phyloP scores from a whole-genome alignment of 2,329 filamentous ascomycete genomes.

The Penicillium sp. region DNA sequence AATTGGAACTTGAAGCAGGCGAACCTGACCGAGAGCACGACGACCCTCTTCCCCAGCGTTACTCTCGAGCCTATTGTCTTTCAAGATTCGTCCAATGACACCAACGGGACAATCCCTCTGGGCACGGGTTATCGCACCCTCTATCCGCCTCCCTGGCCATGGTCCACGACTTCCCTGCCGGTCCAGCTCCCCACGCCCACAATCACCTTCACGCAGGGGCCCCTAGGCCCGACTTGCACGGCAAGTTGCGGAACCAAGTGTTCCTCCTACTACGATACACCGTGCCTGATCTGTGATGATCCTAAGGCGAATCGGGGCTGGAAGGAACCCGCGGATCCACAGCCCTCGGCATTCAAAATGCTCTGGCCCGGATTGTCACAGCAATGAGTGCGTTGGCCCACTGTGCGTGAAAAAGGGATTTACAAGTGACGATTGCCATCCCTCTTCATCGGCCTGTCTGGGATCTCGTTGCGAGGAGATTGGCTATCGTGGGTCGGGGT shows the following conservation, averaged over 20 bases:
- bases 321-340: conserved; percentile 14
- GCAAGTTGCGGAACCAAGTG: conserved; percentile 17
- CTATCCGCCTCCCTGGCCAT: conserved; percentile 19
- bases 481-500: conserved; percentile 13
- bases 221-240: conserved; percentile 15
- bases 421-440: conserved; percentile 15
- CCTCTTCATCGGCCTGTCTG: conserved; percentile 6
- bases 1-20: conserved; percentile 17
- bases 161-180: conserved; percentile 10
- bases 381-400: conserved; percentile 7
- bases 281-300: conserved; percentile 6
- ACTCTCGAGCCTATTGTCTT: conserved; percentile 12
- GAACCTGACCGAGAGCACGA: conserved; percentile 1
- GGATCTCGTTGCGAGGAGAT: conserved; percentile 12
- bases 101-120: no score
- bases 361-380: conserved; percentile 13
- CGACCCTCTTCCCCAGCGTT: conserved; percentile 13
- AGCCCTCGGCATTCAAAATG: conserved; percentile 14
- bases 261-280: conserved; percentile 12
- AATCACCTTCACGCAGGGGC: conserved; percentile 14
- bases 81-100: no score
- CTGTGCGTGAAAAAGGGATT: conserved; percentile 13
- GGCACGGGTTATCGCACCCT: no score
- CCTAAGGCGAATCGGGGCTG: conserved; percentile 4
- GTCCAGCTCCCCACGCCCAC: conserved; percentile 1